phyloP scores from a whole-genome alignment of 2,329 filamentous ascomycete genomes.

The Capronia coronata region DNA sequence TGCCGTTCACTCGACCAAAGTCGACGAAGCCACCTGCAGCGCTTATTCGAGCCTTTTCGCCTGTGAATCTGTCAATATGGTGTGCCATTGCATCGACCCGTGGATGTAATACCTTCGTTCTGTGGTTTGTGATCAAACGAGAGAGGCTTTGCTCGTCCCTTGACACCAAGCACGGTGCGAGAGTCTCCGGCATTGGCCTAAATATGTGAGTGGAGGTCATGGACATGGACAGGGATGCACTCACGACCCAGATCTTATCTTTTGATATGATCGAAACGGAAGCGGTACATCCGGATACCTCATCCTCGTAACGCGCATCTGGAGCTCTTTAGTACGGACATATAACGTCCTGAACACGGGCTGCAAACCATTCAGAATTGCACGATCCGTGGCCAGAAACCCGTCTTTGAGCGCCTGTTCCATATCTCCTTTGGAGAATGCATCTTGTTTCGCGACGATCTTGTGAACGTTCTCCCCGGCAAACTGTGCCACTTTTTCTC shows the following conservation, averaged over 20 bases:
- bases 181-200: constrained; percentile 97
- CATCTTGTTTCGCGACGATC: constrained; percentile 90
- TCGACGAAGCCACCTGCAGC: constrained; percentile 96
- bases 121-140: constrained; percentile 99
- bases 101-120: constrained; percentile 67
- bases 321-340: constrained; percentile 27
- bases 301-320: constrained; percentile 97
- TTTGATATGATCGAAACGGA: constrained; percentile 83
- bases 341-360: constrained; percentile 3
- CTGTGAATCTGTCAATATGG: constrained; percentile 45
- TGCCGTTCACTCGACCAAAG: constrained; percentile 96
- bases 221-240: constrained; percentile 33
- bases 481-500: constrained; percentile 91
- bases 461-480: constrained; percentile 87
- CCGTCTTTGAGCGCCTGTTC: constrained; percentile 96
- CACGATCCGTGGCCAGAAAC: constrained; percentile 90
- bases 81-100: neutral
- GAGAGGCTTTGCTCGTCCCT: constrained; percentile 91
- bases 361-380: constrained; percentile 79
- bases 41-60: constrained; percentile 91
- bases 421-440: constrained; percentile 84
- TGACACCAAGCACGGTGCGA: constrained; percentile 87
- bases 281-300: constrained; percentile 95
- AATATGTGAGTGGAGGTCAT: constrained; percentile 27
- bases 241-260: constrained; percentile 90